Evolutionary conservation across 2,329 filamentous ascomycete species (phyloP).

Genomic region (Monilinia laxa): DNA sequence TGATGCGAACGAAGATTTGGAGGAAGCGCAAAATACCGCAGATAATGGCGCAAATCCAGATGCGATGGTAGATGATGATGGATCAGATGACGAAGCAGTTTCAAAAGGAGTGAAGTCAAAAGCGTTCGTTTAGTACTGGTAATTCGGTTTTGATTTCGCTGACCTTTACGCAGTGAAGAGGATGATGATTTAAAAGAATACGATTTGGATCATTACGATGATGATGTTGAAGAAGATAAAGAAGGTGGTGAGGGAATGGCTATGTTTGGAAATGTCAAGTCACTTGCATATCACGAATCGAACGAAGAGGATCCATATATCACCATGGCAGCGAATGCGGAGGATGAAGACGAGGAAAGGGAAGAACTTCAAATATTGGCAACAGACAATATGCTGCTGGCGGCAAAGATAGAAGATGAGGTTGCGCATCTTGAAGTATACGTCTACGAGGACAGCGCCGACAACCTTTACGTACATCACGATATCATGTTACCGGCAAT

Average conservation of each 20-base stretch:
- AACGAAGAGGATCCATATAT: slow-evolving; percentile 97
- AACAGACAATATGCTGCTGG: slow-evolving; percentile 88
- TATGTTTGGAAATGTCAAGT: slow-evolving; percentile 95
- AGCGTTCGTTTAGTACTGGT: slow-evolving; percentile 41
- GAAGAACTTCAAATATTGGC: slow-evolving; percentile 92
- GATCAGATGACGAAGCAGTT: slow-evolving; percentile 35
- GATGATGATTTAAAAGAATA: slow-evolving; percentile 96
- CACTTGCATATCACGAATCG: slow-evolving; percentile 87
- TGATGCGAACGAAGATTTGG: slow-evolving; percentile 84
- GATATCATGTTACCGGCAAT: slow-evolving; percentile 99
- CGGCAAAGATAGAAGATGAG: slow-evolving; percentile 94
- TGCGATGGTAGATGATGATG: slow-evolving; percentile 44
- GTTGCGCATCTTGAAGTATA: slow-evolving; percentile 95
- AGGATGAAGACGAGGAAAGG: slow-evolving; percentile 70
- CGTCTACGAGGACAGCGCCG: slow-evolving; percentile 90
- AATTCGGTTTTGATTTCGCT: slow-evolving; percentile 32
- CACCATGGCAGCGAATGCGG: slow-evolving; percentile 69
- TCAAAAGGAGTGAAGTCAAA: slow-evolving; percentile 42
- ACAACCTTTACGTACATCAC: slow-evolving; percentile 98
- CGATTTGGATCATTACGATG: slow-evolving; percentile 93
- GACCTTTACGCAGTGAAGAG: slow-evolving; percentile 46
- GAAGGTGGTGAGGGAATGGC: slow-evolving; percentile 68
- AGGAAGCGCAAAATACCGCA: slow-evolving; percentile 50
- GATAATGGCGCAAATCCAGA: slow-evolving; percentile 40
- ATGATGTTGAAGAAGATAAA: slow-evolving; percentile 68